phyloP scores from a whole-genome alignment of 2,329 filamentous ascomycete species.

The Hypoxylon rubiginosum region DNA sequence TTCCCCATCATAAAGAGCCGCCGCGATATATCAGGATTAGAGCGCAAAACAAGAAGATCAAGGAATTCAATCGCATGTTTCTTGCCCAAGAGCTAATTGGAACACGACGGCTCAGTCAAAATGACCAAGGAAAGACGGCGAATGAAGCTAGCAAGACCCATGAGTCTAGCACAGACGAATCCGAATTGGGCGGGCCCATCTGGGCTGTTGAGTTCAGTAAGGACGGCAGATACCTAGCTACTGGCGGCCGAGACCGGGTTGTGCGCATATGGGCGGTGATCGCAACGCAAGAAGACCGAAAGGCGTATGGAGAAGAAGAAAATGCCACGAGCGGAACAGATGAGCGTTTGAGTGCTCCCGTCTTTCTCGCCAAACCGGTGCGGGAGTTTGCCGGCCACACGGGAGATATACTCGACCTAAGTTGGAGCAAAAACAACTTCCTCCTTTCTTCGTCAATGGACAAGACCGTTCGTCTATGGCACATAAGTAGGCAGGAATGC shows the following conservation, averaged over 20 bases:
- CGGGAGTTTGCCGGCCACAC: conserved; percentile 87
- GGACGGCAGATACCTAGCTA: conserved; percentile 90
- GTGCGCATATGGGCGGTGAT: conserved; percentile 93
- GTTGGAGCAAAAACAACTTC: conserved; percentile 99
- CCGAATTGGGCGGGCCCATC: conserved; percentile 74
- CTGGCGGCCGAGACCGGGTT: conserved; percentile 89
- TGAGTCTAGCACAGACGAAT: conserved; percentile 53
- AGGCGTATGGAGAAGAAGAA: conserved; percentile 79
- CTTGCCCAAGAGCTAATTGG: conserved; percentile 89
- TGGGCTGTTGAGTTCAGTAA: conserved; percentile 95
- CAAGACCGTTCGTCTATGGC: conserved; percentile 95
- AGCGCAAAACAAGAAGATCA: conserved; percentile 81
- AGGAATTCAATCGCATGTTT: conserved; percentile 89
- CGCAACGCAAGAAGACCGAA: conserved; percentile 82
- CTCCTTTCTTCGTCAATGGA: conserved; percentile 97
- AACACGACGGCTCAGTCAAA: conserved; percentile 58
- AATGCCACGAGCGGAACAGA: conserved; percentile 59
- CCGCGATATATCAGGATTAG: conserved; percentile 91
- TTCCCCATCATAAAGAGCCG: conserved; percentile 88
- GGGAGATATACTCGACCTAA: conserved; percentile 88
- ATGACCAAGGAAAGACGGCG: conserved; percentile 41
- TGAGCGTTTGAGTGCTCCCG: conserved; percentile 85
- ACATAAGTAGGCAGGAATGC: conserved; percentile 86
- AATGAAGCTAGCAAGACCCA: conserved; percentile 49
- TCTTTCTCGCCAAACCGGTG: conserved; percentile 84